Conservation (phyloP, 305 asterid species). For the Rubia tinctorum region DNA sequence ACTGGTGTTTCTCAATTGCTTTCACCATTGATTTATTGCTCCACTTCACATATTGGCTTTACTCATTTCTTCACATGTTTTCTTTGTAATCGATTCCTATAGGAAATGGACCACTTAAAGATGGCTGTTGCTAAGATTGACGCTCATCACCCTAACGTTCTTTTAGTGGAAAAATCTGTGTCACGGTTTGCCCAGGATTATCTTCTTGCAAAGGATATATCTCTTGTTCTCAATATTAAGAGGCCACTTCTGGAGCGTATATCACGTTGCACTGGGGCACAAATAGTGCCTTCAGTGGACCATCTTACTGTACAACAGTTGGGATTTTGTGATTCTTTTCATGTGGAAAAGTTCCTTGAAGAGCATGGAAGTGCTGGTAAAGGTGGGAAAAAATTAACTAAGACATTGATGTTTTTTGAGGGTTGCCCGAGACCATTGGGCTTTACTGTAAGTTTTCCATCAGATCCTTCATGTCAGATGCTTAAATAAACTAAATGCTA, state of each 20-base stretch:
- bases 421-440: conserved; percentile 92
- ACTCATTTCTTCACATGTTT: not conserved
- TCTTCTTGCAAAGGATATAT: conserved; percentile 78
- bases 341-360: conserved; percentile 75
- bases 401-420: conserved; percentile 89
- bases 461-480: not conserved
- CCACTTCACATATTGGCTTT: not conserved
- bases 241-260: conserved; percentile 83
- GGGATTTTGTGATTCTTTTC: conserved; percentile 80
- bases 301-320: conserved; percentile 63
- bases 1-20: conserved; percentile 6
- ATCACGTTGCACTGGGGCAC: conserved; percentile 89
- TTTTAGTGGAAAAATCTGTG: conserved; percentile 84
- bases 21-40: not conserved
- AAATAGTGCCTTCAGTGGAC: conserved; percentile 74
- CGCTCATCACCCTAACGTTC: conserved; percentile 76
- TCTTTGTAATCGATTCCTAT: conserved; percentile 15
- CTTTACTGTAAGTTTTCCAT: conserved; percentile 64
- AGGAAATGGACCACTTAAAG: conserved; percentile 97
- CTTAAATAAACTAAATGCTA: not conserved
- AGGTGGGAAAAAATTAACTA: conserved; percentile 61
- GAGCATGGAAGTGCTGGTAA: conserved; percentile 81
- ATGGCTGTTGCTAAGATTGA: conserved; percentile 94
- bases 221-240: conserved; percentile 84
- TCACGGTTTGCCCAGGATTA: conserved; percentile 89